A percentile compares a stretch with the other conserved stretches of the same genome.
These are phyloP conservation scores for Candida tibetensis DNA, from an alignment of 805 yeast genomes.

Conservation along the genomic window DNA sequence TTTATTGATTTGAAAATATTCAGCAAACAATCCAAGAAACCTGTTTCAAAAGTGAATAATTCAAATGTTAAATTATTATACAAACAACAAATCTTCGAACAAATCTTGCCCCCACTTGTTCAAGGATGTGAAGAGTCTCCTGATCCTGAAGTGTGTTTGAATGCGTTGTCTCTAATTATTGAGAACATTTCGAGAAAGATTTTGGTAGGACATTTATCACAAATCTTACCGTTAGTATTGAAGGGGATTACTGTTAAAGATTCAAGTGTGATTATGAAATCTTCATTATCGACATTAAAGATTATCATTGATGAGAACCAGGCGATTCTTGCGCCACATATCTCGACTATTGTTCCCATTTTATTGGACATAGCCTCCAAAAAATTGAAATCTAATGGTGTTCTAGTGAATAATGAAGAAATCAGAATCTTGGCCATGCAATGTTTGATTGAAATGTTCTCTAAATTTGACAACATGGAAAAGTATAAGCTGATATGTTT, in stretches of 20 bases:
- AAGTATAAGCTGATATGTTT: conserved; percentile 54
- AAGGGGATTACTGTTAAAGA: conserved; percentile 52
- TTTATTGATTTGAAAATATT: conserved; percentile 67
- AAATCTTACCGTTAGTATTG: conserved; percentile 68
- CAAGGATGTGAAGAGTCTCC: conserved; percentile 6
- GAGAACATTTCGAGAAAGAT: conserved; percentile 62
- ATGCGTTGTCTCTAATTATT: conserved; percentile 65
- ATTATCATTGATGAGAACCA: conserved; percentile 55
- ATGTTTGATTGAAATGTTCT: conserved; percentile 47
- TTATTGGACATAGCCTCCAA: conserved; percentile 39
- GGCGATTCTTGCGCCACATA: conserved; percentile 49
- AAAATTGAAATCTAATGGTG: conserved; percentile 13
- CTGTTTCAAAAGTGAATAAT: conserved; percentile 46
- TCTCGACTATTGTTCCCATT: conserved; percentile 50
- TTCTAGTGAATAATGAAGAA: conserved; percentile 37
- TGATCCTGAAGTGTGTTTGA: conserved; percentile 47
- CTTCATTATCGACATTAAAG: conserved; percentile 59
- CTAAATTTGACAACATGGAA: conserved; percentile 41
- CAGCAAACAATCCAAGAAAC: conserved; percentile 21
- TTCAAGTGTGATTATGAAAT: conserved; percentile 43
- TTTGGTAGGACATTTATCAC: conserved; percentile 59
- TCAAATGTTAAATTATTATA: conserved; percentile 65
- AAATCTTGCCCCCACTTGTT: conserved; percentile 55
- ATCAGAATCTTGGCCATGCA: conserved; percentile 58
- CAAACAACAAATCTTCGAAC: conserved; percentile 76